Evolutionary conservation across 257 asterid genomes (phyloP).

Genomic region (Coffea canephora): DNA sequence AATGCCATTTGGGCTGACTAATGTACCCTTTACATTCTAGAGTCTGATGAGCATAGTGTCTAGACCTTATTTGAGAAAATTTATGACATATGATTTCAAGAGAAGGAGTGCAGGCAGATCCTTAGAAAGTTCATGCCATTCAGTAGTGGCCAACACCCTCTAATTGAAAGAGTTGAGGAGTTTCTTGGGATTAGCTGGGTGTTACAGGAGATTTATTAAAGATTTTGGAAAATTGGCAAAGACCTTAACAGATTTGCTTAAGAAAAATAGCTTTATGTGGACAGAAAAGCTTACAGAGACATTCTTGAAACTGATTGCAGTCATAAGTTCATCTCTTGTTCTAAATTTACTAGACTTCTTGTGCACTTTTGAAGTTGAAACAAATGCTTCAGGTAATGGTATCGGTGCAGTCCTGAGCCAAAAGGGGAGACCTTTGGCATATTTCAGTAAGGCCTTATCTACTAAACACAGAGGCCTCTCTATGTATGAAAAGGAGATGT

Average conservation of each 20-base stretch:
- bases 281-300: fast-evolving
- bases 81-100: neutral
- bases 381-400: neutral
- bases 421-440: neutral
- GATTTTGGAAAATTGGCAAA: neutral
- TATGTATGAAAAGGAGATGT: neutral
- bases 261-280: neutral
- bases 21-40: too few relatives aligned
- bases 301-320: fast-evolving
- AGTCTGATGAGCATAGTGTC: too few relatives aligned
- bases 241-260: neutral
- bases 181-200: neutral
- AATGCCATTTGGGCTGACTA: too few relatives aligned
- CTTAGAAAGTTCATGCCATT: neutral
- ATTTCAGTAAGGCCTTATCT: neutral
- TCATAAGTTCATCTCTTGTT: neutral
- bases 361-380: neutral
- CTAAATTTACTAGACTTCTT: neutral
- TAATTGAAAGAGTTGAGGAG: neutral
- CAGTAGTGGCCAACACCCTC: neutral
- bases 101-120: neutral
- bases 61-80: too few relatives aligned
- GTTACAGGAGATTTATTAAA: neutral
- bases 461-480: neutral
- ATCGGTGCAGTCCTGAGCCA: neutral